phyloP scores from a whole-genome alignment of 108 stramenopile species.

The Cyclotella atomus region DNA sequence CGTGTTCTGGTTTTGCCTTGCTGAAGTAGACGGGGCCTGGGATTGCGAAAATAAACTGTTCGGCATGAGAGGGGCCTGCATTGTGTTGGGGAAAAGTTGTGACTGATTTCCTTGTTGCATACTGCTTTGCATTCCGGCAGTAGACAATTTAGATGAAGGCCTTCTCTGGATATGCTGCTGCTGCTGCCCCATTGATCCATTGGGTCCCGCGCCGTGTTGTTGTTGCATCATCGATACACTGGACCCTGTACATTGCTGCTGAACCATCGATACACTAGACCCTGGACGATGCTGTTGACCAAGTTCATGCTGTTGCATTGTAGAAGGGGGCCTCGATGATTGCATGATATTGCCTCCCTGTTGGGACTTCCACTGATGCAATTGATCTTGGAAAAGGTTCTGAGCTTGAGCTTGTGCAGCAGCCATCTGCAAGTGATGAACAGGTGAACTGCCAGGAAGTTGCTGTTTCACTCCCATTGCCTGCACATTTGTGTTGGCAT shows the following conservation, averaged over 20 bases:
- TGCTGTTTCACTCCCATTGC: not conserved
- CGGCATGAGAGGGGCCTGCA: not conserved
- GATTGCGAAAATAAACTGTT: not conserved
- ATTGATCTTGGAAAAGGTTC: not conserved
- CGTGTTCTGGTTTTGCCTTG: not conserved
- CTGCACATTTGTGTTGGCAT: not conserved
- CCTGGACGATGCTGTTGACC: not conserved
- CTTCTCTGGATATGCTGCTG: not conserved
- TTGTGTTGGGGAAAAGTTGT: not conserved
- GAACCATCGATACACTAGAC: not conserved
- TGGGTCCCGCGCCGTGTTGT: not conserved
- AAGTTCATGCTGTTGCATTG: not conserved
- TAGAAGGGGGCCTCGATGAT: not conserved
- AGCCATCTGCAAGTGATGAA: not conserved
- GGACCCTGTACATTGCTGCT: not conserved
- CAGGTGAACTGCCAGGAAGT: not conserved
- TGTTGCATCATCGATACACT: not conserved
- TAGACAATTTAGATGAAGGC: not conserved
- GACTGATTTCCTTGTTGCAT: not conserved
- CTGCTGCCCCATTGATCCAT: not conserved
- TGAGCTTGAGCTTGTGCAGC: conserved; percentile 8
- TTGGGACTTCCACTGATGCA: not conserved
- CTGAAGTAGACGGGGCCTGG: not conserved
- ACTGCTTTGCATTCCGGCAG: not conserved
- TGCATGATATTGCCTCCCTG: not conserved